Evolutionary conservation across 805 yeast species (phyloP).

Genomic region (Pichia scutulata): DNA sequence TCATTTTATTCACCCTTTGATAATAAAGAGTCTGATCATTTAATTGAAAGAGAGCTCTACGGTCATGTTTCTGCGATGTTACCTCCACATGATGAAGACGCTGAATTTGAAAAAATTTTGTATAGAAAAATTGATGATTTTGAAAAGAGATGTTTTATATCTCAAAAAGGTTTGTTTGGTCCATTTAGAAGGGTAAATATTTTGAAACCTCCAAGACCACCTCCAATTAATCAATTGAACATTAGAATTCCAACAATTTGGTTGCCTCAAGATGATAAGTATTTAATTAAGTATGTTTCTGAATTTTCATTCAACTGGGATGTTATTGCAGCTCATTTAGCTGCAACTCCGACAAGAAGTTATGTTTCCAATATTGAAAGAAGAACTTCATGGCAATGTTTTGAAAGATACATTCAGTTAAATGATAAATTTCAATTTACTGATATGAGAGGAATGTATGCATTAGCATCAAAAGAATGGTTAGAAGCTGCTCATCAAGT

Average conservation of each 20-base stretch:
- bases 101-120: constrained; percentile 50
- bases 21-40: constrained; percentile 26
- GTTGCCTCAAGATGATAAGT: constrained; percentile 90
- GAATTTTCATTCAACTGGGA: constrained; percentile 93
- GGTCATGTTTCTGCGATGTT: constrained; percentile 61
- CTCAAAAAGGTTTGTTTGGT: constrained; percentile 50
- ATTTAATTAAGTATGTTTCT: constrained; percentile 70
- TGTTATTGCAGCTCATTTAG: constrained; percentile 73
- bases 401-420: constrained; percentile 89
- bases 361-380: constrained; percentile 87
- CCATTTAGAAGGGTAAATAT: constrained; percentile 50
- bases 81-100: constrained; percentile 56
- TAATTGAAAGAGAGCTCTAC: constrained; percentile 23
- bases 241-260: constrained; percentile 88
- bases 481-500: constrained; percentile 83
- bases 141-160: constrained; percentile 33
- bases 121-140: constrained; percentile 41
- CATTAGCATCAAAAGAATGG: constrained; percentile 84
- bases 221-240: constrained; percentile 71
- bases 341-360: constrained; percentile 55
- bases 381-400: constrained; percentile 98
- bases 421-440: constrained; percentile 80
- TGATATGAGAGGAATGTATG: constrained; percentile 83
- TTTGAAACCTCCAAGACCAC: constrained; percentile 87
- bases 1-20: constrained; percentile 43